These are phyloP conservation scores for Monosporozyma aquatica DNA, from an alignment of 805 yeast genomes.

Conservation along the genomic window DNA sequence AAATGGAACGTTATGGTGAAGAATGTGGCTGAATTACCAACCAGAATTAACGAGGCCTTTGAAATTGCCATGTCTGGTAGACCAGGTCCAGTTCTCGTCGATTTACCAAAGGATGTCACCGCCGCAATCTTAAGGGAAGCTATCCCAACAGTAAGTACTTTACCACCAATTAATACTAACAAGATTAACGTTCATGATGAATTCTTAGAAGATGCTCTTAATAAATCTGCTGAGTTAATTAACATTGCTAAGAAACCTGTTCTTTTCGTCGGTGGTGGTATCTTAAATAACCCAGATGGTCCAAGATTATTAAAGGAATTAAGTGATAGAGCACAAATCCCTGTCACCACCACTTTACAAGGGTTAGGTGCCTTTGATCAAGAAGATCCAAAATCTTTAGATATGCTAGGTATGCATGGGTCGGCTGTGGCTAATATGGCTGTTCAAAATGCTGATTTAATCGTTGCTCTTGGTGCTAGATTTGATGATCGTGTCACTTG, in stretches of 20 bases:
- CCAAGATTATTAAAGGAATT: slow-evolving; percentile 72
- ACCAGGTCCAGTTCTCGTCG: slow-evolving; percentile 97
- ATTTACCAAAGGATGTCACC: slow-evolving; percentile 95
- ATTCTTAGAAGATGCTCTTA: slow-evolving; percentile 64
- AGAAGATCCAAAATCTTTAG: slow-evolving; percentile 78
- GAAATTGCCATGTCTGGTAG: slow-evolving; percentile 94
- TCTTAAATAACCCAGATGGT: slow-evolving; percentile 70
- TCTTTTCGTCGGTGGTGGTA: slow-evolving; percentile 88
- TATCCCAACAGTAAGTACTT: slow-evolving; percentile 71
- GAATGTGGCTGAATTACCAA: slow-evolving; percentile 86
- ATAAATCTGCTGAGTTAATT: slow-evolving; percentile 67
- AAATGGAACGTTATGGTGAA: slow-evolving; percentile 99
- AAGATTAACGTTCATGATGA: slow-evolving; percentile 63
- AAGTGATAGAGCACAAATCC: slow-evolving; percentile 84
- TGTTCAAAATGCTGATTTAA: slow-evolving; percentile 86
- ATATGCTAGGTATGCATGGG: slow-evolving; percentile 99
- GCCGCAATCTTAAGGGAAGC: slow-evolving; percentile 81
- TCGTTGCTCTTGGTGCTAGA: slow-evolving; percentile 94
- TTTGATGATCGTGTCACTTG: slow-evolving; percentile 98
- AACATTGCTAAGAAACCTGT: slow-evolving; percentile 82
- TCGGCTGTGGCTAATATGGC: slow-evolving; percentile 90
- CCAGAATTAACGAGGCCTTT: slow-evolving; percentile 94
- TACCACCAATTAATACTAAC: slow-evolving; percentile 63
- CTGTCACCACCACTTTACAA: slow-evolving; percentile 93
- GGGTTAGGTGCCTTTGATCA: slow-evolving; percentile 94